Base-by-base conservation (phyloP, 805 yeast species). In the Ogataea corticis region DNA sequence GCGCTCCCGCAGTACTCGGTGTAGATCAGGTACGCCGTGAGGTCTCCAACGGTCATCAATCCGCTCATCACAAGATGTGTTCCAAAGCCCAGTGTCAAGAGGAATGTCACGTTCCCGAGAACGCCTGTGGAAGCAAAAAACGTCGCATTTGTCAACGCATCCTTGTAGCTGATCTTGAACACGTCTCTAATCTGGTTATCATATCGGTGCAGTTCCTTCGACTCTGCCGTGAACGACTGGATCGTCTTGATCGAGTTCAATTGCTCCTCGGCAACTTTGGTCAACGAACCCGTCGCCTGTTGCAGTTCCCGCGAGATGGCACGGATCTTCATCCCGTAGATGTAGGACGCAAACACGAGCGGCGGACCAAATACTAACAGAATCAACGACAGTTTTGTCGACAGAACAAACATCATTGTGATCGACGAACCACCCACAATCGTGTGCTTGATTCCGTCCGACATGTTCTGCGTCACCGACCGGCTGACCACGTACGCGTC, bases 1-100 rank as follows among this genome's bases (percentile, higher is more conserved):
- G 97, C 90, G 34, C 87, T 75, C 1, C 97, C 98, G 2, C 97
- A 87, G 63, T 89, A 92, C 10, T 89, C 92, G 0, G 97, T 95
- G 67, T 91, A 91, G 86, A 92, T 86, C 84, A 91, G 85, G 67
- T 90, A 92, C 35, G 96, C 87, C 9, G 96, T 85, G 42, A 91
- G 73, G 60, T 91, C 97, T 44, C 98, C 98, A 34, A 90, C 80
- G 0, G 96, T 80, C 62, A 91, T 71, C 28, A 77, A 70, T 0
- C 96, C 96, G 38, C 67, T 64, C 48, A 82, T 73, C 18, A 92
- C 94, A 74, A 91, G 76, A 37, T 80, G 76, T 0, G 96, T 85
- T 6, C 98, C 98, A 18, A 86, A 74, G 13, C 85, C 82, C 33
- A 91, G 72, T 31, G 94, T 72, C 1, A 92, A 82, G 25, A 91